phyloP scores from a whole-genome alignment of 257 asterid genomes.

The Solanum habrochaites region DNA sequence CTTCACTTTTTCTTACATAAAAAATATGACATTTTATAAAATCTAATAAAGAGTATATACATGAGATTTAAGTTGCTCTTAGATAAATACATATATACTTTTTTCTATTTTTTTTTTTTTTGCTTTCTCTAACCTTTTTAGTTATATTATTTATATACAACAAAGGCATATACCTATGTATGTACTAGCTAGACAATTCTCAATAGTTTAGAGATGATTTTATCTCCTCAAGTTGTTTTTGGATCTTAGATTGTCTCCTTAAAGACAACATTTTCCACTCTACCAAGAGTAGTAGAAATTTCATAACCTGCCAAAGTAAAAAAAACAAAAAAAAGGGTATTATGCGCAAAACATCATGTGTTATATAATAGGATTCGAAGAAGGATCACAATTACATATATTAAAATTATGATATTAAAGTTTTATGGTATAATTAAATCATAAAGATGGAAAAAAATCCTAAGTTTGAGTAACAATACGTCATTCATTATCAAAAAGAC shows the following conservation, averaged over 20 bases:
- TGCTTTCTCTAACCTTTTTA: neutral
- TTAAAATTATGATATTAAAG: neutral
- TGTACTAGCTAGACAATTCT: neutral
- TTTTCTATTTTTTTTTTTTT: neutral
- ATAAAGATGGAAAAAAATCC: neutral
- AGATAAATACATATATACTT: too few species aligned
- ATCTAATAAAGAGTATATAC: too few species aligned
- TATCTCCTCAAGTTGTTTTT: slow-evolving; percentile 29
- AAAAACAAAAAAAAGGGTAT: neutral
- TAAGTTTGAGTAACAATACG: too few species aligned
- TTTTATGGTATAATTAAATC: neutral
- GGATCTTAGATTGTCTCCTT: slow-evolving; percentile 21
- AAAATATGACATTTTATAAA: too few species aligned
- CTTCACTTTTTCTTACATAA: too few species aligned
- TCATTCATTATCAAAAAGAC: too few species aligned
- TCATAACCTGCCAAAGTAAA: slow-evolving; percentile 44
- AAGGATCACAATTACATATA: neutral
- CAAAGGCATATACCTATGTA: neutral
- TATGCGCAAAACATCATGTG: neutral
- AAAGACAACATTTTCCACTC: slow-evolving; percentile 42
- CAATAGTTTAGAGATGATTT: slow-evolving; percentile 19
- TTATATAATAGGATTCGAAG: too few species aligned
- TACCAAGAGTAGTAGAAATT: slow-evolving; percentile 47
- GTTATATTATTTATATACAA: neutral
- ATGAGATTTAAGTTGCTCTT: neutral